Percentiles rank a stretch among this genome's conserved stretches.
phyloP scores from a whole-genome alignment of 1,139 yeast species.

The Sugiyamaella grinbergsii region DNA sequence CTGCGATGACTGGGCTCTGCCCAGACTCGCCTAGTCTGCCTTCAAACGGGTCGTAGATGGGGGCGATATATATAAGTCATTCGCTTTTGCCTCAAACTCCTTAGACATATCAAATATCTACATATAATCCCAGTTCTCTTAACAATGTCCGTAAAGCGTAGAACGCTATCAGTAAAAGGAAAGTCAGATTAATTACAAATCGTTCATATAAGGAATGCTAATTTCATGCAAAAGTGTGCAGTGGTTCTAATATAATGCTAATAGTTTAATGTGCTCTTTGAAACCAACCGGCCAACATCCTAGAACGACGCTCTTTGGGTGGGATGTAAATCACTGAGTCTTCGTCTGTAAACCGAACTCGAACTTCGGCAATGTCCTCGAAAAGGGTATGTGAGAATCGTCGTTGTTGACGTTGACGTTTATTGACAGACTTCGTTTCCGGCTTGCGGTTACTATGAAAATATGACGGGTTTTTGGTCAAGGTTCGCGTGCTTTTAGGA shows the following conservation, averaged over 20 bases:
- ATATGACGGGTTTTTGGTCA: constrained; percentile 11
- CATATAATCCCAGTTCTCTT: too few species aligned
- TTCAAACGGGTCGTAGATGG: too few species aligned
- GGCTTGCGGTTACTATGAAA: constrained; percentile 7
- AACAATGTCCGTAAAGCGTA: too few species aligned
- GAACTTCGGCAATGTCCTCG: constrained; percentile 20
- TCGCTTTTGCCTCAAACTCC: too few species aligned
- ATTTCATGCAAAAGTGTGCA: background rate
- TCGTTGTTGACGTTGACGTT: background rate
- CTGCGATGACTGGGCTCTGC: too few species aligned
- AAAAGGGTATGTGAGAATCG: constrained; percentile 23
- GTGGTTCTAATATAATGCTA: background rate
- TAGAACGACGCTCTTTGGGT: constrained; percentile 1
- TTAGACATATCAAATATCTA: too few species aligned
- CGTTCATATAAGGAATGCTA: background rate
- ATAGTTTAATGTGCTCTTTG: constrained; percentile 6
- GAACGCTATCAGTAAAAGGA: too few species aligned
- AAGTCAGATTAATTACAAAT: too few species aligned
- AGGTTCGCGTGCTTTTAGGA: constrained; percentile 16
- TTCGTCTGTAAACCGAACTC: constrained; percentile 16
- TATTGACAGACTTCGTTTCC: background rate
- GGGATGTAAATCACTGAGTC: constrained; percentile 11
- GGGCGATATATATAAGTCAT: too few species aligned
- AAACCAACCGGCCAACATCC: constrained; percentile 8
- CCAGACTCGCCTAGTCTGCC: too few species aligned